These are phyloP conservation scores for Penicillium dipodomyicola DNA, from an alignment of 495 filamentous ascomycete species.

Conservation along the genomic window DNA sequence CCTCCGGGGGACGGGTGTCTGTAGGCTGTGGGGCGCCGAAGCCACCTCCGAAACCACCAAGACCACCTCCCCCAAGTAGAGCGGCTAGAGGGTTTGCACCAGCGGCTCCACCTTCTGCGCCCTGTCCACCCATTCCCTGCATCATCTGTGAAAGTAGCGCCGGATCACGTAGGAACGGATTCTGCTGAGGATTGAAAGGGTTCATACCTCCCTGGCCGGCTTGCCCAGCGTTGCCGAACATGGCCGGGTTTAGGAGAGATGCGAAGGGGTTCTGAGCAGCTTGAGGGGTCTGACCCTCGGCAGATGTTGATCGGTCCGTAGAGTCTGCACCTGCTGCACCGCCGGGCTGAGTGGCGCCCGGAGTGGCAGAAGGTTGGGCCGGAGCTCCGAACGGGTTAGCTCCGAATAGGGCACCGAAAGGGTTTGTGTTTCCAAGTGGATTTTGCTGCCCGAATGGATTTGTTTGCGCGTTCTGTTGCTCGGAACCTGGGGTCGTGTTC, in stretches of 20 bases:
- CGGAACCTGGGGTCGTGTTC: conserved; percentile 57
- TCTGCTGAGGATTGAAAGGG: conserved; percentile 48
- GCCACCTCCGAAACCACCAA: conserved; percentile 39
- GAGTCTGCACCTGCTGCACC: conserved; percentile 21
- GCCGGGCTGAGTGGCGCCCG: conserved; percentile 25
- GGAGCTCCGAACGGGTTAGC: conserved; percentile 37
- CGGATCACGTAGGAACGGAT: conserved; percentile 50
- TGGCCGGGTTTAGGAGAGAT: conserved; percentile 47
- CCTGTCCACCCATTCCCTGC: conserved; percentile 41
- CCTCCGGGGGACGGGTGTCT: conserved; percentile 89
- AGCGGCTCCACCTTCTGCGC: conserved; percentile 28
- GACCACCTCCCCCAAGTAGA: conserved; percentile 42
- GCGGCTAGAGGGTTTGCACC: conserved; percentile 40
- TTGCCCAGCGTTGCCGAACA: conserved; percentile 33
- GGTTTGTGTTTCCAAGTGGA: conserved; percentile 51
- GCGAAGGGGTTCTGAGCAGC: conserved; percentile 53
- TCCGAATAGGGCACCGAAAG: conserved; percentile 69
- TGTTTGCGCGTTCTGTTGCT: conserved; percentile 38
- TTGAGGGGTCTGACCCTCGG: conserved; percentile 31
- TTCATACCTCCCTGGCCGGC: conserved; percentile 37
- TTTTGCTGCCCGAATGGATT: conserved; percentile 41
- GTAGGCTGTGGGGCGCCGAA: conserved; percentile 48
- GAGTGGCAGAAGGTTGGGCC: conserved; percentile 18
- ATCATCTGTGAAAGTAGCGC: conserved; percentile 48
- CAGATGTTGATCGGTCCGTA: conserved; percentile 28